Conservation (phyloP, 2,329 filamentous ascomycete genomes). For the Periconia sp. region DNA sequence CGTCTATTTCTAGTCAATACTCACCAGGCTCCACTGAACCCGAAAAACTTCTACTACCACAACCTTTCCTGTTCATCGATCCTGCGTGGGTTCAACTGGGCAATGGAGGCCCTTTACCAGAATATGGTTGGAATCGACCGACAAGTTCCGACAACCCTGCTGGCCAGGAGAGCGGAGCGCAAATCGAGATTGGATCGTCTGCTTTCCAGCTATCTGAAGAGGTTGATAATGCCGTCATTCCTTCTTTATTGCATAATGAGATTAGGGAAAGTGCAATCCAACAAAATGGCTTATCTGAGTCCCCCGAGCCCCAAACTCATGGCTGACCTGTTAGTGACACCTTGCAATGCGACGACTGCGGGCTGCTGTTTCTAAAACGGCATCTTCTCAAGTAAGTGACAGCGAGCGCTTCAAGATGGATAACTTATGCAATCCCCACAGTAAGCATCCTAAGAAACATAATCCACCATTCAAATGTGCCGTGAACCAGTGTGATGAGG, state of each 20-base stretch:
- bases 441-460: constrained; percentile 3
- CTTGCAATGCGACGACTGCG: not conserved
- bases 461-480: constrained; percentile 1
- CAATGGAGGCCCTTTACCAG: constrained; percentile 5
- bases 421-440: not conserved
- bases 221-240: no score
- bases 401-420: no score
- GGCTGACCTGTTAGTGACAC: no score
- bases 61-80: constrained; percentile 2
- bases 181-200: not conserved
- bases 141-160: constrained; percentile 1
- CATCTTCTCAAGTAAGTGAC: not conserved
- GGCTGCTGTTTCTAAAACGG: not conserved
- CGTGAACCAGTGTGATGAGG: not conserved
- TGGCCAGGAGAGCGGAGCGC: constrained; percentile 4
- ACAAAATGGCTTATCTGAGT: not conserved
- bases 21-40: constrained; percentile 1
- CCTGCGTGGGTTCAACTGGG: constrained; percentile 4
- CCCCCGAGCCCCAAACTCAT: no score
- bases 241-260: no score
- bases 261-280: no score
- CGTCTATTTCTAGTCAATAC: constrained; percentile 3
- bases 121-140: constrained; percentile 1
- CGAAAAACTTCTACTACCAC: not conserved
- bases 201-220: no score